phyloP scores from a whole-genome alignment of 208 protist genomes.

The Acanthamoeba sp. region DNA sequence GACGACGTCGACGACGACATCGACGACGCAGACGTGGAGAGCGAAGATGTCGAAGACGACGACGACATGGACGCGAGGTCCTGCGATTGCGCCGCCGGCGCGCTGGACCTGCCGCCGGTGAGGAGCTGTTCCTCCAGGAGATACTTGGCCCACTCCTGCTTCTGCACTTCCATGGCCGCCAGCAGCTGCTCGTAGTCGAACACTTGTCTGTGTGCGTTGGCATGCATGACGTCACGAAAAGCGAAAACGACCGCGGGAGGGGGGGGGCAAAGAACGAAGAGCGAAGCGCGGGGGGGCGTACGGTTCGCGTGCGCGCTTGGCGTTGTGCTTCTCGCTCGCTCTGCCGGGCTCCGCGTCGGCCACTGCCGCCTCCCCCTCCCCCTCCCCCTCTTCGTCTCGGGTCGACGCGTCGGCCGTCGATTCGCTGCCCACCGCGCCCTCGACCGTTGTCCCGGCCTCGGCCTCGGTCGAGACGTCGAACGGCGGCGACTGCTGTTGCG shows the following conservation, averaged over 20 bases:
- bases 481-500: too few relatives aligned
- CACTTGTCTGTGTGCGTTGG: background rate
- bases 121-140: background rate
- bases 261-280: background rate
- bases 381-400: too few relatives aligned
- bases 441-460: too few relatives aligned
- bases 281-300: background rate
- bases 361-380: too few relatives aligned
- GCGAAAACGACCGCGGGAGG: background rate
- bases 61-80: too few relatives aligned
- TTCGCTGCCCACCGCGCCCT: too few relatives aligned
- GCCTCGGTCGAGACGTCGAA: too few relatives aligned
- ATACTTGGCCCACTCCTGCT: background rate
- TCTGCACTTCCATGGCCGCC: conserved; percentile 22
- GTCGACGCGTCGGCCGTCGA: too few relatives aligned
- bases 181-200: conserved; percentile 46
- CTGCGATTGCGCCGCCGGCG: background rate
- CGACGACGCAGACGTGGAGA: background rate
- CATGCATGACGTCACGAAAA: too few relatives aligned
- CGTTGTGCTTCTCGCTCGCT: background rate
- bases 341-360: too few relatives aligned
- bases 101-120: background rate
- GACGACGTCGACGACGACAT: too few relatives aligned
- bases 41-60: background rate
- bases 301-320: background rate